Conservation (phyloP, 169 alveolate genomes). For the Theileria sp. region DNA sequence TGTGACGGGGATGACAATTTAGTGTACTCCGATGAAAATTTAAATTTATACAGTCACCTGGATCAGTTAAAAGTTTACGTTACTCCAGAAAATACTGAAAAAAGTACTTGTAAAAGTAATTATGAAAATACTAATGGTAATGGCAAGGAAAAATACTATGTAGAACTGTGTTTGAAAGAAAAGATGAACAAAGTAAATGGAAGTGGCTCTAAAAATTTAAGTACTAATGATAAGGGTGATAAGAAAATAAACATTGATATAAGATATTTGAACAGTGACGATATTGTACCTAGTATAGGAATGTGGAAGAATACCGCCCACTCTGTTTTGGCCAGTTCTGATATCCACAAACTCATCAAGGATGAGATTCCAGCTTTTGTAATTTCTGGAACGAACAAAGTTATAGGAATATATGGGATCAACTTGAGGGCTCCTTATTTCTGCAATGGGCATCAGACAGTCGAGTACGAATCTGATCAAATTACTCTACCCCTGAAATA, state of each 20-base stretch:
- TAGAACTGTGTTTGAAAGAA: neutral
- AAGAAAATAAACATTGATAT: slow-evolving; percentile 33
- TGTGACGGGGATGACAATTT: neutral
- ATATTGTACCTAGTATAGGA: slow-evolving; percentile 35
- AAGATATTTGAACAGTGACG: slow-evolving; percentile 46
- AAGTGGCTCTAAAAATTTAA: neutral
- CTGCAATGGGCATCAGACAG: neutral
- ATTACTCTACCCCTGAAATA: neutral
- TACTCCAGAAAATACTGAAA: neutral
- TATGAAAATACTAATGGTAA: neutral
- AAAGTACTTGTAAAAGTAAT: too few relatives aligned
- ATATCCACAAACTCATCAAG: slow-evolving; percentile 27
- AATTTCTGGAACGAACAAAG: slow-evolving; percentile 37
- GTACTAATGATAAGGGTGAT: neutral
- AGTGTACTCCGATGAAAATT: neutral
- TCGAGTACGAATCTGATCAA: neutral
- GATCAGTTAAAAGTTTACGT: neutral
- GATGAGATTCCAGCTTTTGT: slow-evolving; percentile 63
- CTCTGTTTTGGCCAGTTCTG: slow-evolving; percentile 35
- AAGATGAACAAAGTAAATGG: neutral
- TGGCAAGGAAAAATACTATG: neutral
- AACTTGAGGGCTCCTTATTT: slow-evolving; percentile 52
- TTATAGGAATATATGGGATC: slow-evolving; percentile 58
- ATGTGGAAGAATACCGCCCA: slow-evolving; percentile 46
- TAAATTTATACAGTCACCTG: neutral